Conservation (phyloP, 768 basidiomycete species). For the Coprinopsis cinerea region DNA sequence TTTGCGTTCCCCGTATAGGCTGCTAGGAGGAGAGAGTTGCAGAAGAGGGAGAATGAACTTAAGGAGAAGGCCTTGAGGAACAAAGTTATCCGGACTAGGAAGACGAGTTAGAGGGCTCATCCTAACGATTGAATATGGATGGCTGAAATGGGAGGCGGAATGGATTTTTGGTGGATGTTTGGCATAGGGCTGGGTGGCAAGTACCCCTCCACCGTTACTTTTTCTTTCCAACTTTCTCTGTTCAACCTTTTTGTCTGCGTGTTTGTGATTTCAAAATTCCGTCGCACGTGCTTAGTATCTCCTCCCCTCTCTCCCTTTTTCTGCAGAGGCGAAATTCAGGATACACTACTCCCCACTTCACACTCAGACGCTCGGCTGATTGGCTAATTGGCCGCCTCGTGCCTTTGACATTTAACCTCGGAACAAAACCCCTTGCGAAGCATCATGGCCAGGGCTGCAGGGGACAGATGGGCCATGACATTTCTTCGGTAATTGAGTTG, state of each 20-base stretch:
- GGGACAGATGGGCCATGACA: too few relatives aligned
- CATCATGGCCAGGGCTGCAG: too few relatives aligned
- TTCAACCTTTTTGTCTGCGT: not conserved
- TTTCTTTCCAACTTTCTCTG: not conserved
- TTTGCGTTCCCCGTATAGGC: conserved; percentile 16
- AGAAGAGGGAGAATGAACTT: conserved; percentile 68
- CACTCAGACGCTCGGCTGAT: too few relatives aligned
- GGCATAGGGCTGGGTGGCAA: conserved; percentile 4
- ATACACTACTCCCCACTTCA: too few relatives aligned
- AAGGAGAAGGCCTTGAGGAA: conserved; percentile 80
- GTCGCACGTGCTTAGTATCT: not conserved
- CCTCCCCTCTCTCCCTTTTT: not conserved
- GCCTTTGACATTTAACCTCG: too few relatives aligned
- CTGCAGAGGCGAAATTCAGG: too few relatives aligned
- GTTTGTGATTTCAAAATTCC: not conserved
- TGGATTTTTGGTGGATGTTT: not conserved
- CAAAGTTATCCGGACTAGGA: conserved; percentile 71
- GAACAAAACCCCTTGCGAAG: too few relatives aligned
- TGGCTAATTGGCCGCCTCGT: too few relatives aligned
- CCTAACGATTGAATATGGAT: not conserved
- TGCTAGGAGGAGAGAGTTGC: conserved; percentile 41
- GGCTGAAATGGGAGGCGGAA: not conserved
- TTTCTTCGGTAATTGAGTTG: too few relatives aligned
- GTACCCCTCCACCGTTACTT: not conserved
- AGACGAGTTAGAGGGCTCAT: conserved; percentile 24